Conservation (phyloP, 1,284 basidiomycete species). For the Cerioporus squamosus region DNA sequence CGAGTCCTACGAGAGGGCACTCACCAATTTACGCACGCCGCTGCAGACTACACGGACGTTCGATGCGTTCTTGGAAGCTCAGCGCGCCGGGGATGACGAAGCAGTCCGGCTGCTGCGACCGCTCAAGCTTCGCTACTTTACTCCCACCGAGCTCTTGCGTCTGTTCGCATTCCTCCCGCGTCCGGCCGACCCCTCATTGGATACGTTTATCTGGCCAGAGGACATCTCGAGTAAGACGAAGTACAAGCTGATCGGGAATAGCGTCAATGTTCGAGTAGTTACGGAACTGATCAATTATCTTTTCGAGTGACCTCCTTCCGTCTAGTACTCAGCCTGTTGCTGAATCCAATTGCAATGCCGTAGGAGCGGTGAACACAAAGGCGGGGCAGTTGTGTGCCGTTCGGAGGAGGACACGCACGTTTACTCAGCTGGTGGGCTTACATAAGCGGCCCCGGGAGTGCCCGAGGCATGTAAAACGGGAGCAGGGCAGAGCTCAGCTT, state of each 20-base stretch:
- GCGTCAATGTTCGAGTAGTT: constrained; percentile 76
- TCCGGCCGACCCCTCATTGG: background rate
- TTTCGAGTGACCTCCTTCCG: constrained; percentile 33
- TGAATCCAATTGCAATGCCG: no score
- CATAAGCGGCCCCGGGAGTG: constrained; percentile 19
- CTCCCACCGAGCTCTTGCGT: constrained; percentile 69
- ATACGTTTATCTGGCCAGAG: constrained; percentile 63
- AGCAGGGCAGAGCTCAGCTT: background rate
- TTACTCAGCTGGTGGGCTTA: constrained; percentile 25
- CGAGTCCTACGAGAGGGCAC: background rate
- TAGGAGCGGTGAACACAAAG: background rate
- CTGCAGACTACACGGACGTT: constrained; percentile 66
- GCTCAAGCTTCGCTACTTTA: constrained; percentile 71
- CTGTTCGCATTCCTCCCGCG: constrained; percentile 61
- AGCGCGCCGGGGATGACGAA: constrained; percentile 40
- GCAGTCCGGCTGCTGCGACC: constrained; percentile 60
- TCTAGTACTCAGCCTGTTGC: background rate
- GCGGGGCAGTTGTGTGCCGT: background rate
- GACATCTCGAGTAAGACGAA: constrained; percentile 63
- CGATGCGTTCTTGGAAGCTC: constrained; percentile 55
- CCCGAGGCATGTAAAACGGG: constrained; percentile 25
- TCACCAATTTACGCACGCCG: background rate
- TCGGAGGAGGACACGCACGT: constrained; percentile 17
- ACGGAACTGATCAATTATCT: constrained; percentile 58
- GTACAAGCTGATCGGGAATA: constrained; percentile 79